phyloP scores from a whole-genome alignment of 139 green algal species.

The Raphidocelis subcapitata region DNA sequence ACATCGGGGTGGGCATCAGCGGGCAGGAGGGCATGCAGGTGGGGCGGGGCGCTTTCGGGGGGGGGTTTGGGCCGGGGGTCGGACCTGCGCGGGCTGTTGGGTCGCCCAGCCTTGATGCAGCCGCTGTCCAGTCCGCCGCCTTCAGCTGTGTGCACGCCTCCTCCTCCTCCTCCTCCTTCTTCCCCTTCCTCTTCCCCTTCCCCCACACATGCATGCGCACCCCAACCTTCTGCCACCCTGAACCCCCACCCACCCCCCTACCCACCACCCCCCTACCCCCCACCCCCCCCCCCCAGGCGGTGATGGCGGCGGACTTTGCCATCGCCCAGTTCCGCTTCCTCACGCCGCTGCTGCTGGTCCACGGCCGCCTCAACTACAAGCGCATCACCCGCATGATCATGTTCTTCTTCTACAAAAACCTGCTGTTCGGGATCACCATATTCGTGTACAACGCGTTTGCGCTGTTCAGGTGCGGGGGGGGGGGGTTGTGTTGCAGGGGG shows the following conservation, averaged over 20 bases:
- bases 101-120: too few species aligned
- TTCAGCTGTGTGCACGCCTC: too few species aligned
- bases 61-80: too few species aligned
- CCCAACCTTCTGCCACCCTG: too few species aligned
- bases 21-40: constrained; percentile 97
- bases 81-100: too few species aligned
- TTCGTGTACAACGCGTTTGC: constrained; percentile 74
- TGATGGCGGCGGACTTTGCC: constrained; percentile 83
- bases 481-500: too few species aligned
- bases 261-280: background rate
- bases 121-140: too few species aligned
- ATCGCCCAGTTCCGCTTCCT: constrained; percentile 97
- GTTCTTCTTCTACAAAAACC: constrained; percentile 91
- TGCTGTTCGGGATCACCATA: constrained; percentile 81
- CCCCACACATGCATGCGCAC: too few species aligned
- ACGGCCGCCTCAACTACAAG: constrained; percentile 85
- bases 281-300: constrained; percentile 6
- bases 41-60: too few species aligned
- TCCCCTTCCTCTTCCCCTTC: too few species aligned
- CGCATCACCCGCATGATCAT: constrained; percentile 79
- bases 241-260: too few species aligned
- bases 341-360: constrained; percentile 76
- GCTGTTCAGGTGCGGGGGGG: constrained; percentile 40
- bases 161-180: too few species aligned
- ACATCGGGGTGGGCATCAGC: constrained; percentile 90